Conservation (phyloP, 2,329 filamentous ascomycete genomes). For the Talaromyces funiculosus region DNA sequence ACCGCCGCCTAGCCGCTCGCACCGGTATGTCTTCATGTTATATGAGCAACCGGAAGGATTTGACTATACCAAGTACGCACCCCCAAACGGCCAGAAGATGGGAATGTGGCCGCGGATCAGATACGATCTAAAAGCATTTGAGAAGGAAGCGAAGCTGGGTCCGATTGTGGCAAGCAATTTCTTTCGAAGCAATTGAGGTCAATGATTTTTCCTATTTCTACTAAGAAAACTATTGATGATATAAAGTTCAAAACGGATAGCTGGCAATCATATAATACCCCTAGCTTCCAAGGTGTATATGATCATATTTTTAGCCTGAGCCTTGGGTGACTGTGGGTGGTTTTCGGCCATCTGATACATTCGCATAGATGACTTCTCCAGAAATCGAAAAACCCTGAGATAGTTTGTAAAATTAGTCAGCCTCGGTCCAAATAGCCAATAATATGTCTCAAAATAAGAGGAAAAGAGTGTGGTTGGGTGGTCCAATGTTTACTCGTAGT, state of each 20-base stretch:
- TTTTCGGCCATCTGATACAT: neutral
- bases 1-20: constrained; percentile 42
- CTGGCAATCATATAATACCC: neutral
- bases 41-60: constrained; percentile 45
- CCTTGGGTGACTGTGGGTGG: neutral
- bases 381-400: neutral
- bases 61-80: constrained; percentile 27
- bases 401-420: neutral
- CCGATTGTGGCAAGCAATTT: constrained; percentile 34
- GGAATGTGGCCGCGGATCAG: constrained; percentile 35
- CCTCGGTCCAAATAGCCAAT: neutral
- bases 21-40: constrained; percentile 48
- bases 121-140: constrained; percentile 41
- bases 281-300: too few species aligned
- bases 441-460: neutral
- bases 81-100: constrained; percentile 33
- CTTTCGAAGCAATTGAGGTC: constrained; percentile 22
- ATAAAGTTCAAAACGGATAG: neutral
- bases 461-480: neutral
- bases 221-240: too few species aligned
- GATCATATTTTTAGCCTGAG: too few species aligned
- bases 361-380: neutral
- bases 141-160: constrained; percentile 30
- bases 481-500: neutral
- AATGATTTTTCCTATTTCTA: neutral